Evolutionary conservation across 495 filamentous ascomycete genomes (phyloP).

Genomic region (Penicillium cataractarum): DNA sequence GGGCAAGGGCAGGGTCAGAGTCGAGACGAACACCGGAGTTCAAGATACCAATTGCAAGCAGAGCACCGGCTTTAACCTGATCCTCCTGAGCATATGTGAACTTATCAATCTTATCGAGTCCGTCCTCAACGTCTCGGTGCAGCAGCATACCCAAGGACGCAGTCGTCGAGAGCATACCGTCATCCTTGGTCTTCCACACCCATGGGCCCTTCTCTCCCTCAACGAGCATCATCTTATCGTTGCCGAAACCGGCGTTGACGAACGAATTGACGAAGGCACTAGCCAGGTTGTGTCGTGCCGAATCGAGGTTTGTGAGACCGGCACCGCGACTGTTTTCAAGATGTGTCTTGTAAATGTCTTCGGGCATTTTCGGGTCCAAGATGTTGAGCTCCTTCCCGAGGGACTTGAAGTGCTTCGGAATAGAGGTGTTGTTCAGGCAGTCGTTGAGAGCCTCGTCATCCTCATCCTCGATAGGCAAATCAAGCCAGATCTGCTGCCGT

Average conservation of each 20-base stretch:
- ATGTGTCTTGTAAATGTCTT: constrained; percentile 99
- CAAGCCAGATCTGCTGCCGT: constrained; percentile 86
- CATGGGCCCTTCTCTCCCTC: constrained; percentile 79
- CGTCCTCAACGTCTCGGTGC: constrained; percentile 87
- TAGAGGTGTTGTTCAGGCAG: constrained; percentile 81
- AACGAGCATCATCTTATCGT: constrained; percentile 96
- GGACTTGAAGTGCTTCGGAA: constrained; percentile 90
- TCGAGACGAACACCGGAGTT: constrained; percentile 89
- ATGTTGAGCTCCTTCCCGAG: constrained; percentile 96
- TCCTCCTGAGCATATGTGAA: constrained; percentile 86
- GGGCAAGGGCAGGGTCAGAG: constrained; percentile 82
- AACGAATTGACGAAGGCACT: constrained; percentile 97
- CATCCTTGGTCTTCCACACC: constrained; percentile 99
- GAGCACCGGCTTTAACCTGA: constrained; percentile 84
- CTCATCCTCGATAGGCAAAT: constrained; percentile 60
- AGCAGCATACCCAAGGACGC: constrained; percentile 89
- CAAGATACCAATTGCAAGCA: constrained; percentile 89
- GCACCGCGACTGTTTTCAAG: constrained; percentile 91
- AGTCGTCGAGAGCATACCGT: constrained; percentile 94
- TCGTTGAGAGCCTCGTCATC: constrained; percentile 76
- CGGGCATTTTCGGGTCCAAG: constrained; percentile 91
- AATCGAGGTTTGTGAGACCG: constrained; percentile 91
- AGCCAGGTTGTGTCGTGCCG: constrained; percentile 91
- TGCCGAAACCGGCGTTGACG: constrained; percentile 92
- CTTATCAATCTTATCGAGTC: constrained; percentile 88